Base-by-base conservation (phyloP, 1,284 basidiomycete genomes). In the Puccinia novopanici region DNA sequence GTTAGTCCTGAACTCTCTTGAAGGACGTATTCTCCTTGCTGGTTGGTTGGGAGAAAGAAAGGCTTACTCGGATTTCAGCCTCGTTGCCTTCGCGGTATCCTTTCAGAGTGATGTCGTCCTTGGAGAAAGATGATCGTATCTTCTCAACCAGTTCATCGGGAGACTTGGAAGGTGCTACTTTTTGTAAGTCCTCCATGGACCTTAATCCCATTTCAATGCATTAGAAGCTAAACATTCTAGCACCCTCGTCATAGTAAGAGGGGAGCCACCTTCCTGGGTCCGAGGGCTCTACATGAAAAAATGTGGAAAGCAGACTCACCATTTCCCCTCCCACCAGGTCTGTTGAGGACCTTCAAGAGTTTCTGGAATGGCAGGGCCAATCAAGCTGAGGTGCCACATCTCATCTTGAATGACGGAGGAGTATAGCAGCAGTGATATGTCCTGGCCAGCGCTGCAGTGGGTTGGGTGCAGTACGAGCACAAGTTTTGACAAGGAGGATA, bases 251-350 rank as follows among this genome's bases (percentile, higher is more conserved):
- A n/a, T n/a, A n/a, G n/a, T n/a, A n/a, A n/a, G n/a, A n/a, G n/a
- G n/a, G n/a, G n/a, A n/a, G n/a, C n/a, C n/a, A n/a, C n/a, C n/a
- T n/a, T n/a, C n/a, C n/a, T n/a, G n/a, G n/a, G n/a, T n/a, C n/a
- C n/a, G 40, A 24, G 9, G n/a, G 34, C 45, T 34, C 50, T 12
- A 45, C 37, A 34, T 30, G 0, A 34, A 15, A n/a, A n/a, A n/a
- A n/a, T n/a, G n/a, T n/a, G n/a, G n/a, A n/a, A n/a, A n/a, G n/a
- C n/a, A n/a, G 37, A 61, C 72, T 40, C 45, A 74, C 72, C 72
- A 74, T 61, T 48, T 45, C 3, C 54, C 52, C n/a, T 74, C 72
- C 72, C 72, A 74, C 72, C 72, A 74, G 61, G 50, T 61, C 30
- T 74, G 55, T 45, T 40, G 70, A 40, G 45, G 37, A 30, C 37